phyloP scores from a whole-genome alignment of 495 filamentous ascomycete genomes.

The Neurospora hispaniola region DNA sequence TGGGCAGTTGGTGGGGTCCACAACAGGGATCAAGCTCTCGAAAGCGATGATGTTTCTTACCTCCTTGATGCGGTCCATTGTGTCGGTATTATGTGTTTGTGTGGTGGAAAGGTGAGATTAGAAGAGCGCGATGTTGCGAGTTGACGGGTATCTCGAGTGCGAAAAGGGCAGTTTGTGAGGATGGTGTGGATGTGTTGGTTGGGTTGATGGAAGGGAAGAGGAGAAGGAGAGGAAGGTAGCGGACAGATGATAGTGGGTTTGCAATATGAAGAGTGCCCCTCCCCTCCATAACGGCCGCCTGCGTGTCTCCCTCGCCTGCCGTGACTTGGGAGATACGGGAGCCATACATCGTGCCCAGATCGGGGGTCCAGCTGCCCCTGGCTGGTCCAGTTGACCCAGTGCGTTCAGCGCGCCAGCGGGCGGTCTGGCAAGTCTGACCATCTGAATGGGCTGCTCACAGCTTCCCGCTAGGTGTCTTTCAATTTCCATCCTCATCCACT shows the following conservation, averaged over 20 bases:
- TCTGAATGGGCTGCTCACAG: not conserved
- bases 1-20: constrained; percentile 31
- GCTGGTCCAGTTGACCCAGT: not conserved
- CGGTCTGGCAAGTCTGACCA: constrained; percentile 2
- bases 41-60: constrained; percentile 41
- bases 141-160: not conserved
- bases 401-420: not conserved
- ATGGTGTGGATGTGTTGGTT: constrained; percentile 11
- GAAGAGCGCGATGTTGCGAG: constrained; percentile 4
- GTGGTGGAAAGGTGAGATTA: constrained; percentile 3
- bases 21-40: constrained; percentile 21
- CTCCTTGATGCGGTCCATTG: constrained; percentile 72
- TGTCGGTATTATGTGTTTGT: constrained; percentile 10
- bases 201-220: constrained; percentile 5
- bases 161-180: constrained; percentile 2
- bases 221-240: constrained; percentile 13
- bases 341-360: not conserved
- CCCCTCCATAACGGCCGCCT: constrained; percentile 10
- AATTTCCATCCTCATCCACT: not conserved
- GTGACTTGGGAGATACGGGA: not conserved
- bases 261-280: constrained; percentile 25
- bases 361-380: not conserved
- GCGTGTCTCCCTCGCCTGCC: constrained; percentile 6
- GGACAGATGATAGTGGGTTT: constrained; percentile 13
- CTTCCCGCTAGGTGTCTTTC: not conserved